phyloP scores from a whole-genome alignment of 148 eudicot species.

The Rhododendron griersonianum region DNA sequence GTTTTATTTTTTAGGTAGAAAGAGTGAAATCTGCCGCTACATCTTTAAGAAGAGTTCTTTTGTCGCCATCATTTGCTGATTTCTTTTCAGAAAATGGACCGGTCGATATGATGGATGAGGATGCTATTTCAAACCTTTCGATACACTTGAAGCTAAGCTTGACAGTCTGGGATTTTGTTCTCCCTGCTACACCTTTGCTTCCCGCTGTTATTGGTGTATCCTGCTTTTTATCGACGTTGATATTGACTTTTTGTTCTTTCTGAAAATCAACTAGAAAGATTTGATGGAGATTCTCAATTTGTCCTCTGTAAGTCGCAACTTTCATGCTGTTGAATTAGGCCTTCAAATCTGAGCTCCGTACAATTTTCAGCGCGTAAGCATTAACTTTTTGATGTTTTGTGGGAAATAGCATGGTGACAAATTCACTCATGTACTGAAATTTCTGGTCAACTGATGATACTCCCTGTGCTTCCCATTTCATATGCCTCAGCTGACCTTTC shows the following conservation, averaged over 20 bases:
- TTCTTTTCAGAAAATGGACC: slow-evolving; percentile 66
- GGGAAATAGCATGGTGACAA: background rate
- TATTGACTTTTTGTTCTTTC: background rate
- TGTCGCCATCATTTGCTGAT: slow-evolving; percentile 78
- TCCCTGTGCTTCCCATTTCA: background rate
- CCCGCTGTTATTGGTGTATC: slow-evolving; percentile 99
- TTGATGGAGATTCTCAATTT: background rate
- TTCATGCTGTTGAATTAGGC: background rate
- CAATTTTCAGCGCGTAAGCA: background rate
- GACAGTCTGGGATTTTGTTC: slow-evolving; percentile 93
- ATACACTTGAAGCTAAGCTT: slow-evolving; percentile 67
- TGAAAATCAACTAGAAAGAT: background rate
- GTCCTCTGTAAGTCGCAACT: background rate
- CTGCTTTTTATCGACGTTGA: slow-evolving; percentile 21
- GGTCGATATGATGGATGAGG: slow-evolving; percentile 94
- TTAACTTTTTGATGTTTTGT: background rate
- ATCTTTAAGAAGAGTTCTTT: slow-evolving; percentile 72
- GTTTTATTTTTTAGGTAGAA: slow-evolving; percentile 49
- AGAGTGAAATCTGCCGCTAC: slow-evolving; percentile 78
- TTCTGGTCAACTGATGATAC: background rate
- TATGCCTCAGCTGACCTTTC: background rate
- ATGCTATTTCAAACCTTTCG: slow-evolving; percentile 59
- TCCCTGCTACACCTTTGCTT: slow-evolving; percentile 89
- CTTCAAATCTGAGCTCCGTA: background rate
- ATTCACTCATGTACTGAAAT: background rate